A percentile compares a stretch with the other conserved stretches of the same genome.
These are phyloP conservation scores for Tulasnella sp. DNA, from an alignment of 768 basidiomycete genomes.

Conservation along the genomic window DNA sequence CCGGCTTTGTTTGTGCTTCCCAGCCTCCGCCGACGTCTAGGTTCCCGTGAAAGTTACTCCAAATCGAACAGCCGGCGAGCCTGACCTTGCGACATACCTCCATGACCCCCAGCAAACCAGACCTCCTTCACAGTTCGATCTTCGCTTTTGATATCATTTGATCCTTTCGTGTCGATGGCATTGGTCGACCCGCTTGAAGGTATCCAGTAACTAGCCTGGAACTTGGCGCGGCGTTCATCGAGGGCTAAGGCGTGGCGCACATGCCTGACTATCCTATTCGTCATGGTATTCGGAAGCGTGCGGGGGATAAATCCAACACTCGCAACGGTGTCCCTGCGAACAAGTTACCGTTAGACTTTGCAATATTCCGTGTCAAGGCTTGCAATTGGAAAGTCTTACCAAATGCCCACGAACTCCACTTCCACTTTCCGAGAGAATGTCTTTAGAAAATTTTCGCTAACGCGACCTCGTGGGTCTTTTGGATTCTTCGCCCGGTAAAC, in stretches of 20 bases:
- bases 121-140: conserved; percentile 25
- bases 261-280: conserved; percentile 36
- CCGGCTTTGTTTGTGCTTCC: too few relatives aligned
- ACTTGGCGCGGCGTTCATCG: conserved; percentile 41
- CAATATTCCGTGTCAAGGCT: not conserved
- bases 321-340: conserved; percentile 29
- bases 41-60: too few relatives aligned
- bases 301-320: conserved; percentile 32
- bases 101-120: conserved; percentile 33
- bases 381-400: conserved; percentile 49
- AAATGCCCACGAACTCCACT: conserved; percentile 79
- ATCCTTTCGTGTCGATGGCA: too few relatives aligned
- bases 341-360: not conserved
- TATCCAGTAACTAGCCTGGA: conserved; percentile 36
- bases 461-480: not conserved
- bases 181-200: too few relatives aligned
- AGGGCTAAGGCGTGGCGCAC: conserved; percentile 42
- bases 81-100: not conserved
- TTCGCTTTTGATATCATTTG: not conserved
- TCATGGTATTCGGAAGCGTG: conserved; percentile 15
- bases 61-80: too few relatives aligned
- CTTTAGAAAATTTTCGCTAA: conserved; percentile 63
- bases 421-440: conserved; percentile 67
- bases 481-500: conserved; percentile 43
- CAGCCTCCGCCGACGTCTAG: too few relatives aligned